Evolutionary conservation across 495 filamentous ascomycete genomes (phyloP).

Genomic region (Tetracladium setigerum): DNA sequence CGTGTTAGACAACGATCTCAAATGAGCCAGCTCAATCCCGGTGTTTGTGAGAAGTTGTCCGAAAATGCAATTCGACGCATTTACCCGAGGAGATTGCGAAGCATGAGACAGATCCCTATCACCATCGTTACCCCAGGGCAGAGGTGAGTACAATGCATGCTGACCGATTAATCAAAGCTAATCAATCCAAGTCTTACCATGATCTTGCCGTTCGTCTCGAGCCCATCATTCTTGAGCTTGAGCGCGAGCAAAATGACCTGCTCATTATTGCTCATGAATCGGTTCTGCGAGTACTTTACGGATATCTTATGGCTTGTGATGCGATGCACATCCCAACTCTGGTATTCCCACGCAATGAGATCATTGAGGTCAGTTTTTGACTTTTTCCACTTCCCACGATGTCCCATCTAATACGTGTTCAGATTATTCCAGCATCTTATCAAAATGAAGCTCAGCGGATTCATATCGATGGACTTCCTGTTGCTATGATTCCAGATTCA

Average conservation of each 20-base stretch:
- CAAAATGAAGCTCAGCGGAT: conserved; percentile 91
- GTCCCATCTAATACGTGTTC: neutral
- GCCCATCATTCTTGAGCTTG: conserved; percentile 95
- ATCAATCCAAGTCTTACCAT: conserved; percentile 67
- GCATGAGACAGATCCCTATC: conserved; percentile 92
- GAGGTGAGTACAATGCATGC: conserved; percentile 53
- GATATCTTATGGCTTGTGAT: conserved; percentile 97
- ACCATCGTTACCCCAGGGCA: conserved; percentile 91
- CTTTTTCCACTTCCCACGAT: neutral
- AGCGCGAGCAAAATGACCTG: conserved; percentile 93
- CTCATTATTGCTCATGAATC: conserved; percentile 97
- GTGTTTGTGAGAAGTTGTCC: conserved; percentile 84
- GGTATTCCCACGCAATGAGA: conserved; percentile 91
- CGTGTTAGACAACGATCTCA: conserved; percentile 85
- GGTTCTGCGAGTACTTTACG: conserved; percentile 91
- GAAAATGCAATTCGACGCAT: conserved; percentile 71
- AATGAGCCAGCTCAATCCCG: conserved; percentile 94
- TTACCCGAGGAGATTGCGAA: conserved; percentile 87
- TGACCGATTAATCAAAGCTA: conserved; percentile 21
- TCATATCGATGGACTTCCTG: conserved; percentile 58
- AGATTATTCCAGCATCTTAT: conserved; percentile 95
- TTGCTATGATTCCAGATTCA: conserved; percentile 52
- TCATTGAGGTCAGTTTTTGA: conserved; percentile 65
- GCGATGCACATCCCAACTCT: conserved; percentile 92
- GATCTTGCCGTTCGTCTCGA: conserved; percentile 97